Evolutionary conservation across 1,284 basidiomycete genomes (phyloP).

Genomic region (Irpex sp.): DNA sequence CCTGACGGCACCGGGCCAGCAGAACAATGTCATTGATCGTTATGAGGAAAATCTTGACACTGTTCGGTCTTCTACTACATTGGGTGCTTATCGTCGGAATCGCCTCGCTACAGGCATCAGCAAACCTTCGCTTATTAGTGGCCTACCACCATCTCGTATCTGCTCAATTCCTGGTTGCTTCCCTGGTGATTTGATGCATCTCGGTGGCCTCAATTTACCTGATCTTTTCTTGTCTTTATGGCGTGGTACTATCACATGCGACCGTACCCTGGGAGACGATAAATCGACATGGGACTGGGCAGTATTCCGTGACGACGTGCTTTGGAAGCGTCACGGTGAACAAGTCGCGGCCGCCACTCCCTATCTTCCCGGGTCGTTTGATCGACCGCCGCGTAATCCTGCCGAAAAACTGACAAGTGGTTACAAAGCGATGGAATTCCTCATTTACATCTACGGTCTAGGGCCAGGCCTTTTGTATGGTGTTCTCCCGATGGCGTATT

Average conservation of each 20-base stretch:
- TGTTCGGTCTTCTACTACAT: slow-evolving; percentile 3
- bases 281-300: slow-evolving; percentile 16
- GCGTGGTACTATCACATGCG: slow-evolving; percentile 15
- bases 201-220: slow-evolving; percentile 16
- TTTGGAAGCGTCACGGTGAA: slow-evolving; percentile 13
- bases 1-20: neutral
- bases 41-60: slow-evolving; percentile 3
- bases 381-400: slow-evolving; percentile 19
- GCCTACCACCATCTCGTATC: slow-evolving; percentile 9
- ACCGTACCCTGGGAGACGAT: slow-evolving; percentile 5
- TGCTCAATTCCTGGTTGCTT: slow-evolving; percentile 15
- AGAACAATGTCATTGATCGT: neutral
- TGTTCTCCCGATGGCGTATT: slow-evolving; percentile 27
- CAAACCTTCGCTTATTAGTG: slow-evolving; percentile 18
- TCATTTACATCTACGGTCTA: slow-evolving; percentile 31
- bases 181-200: slow-evolving; percentile 21
- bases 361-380: slow-evolving; percentile 20
- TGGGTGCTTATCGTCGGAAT: slow-evolving; percentile 5
- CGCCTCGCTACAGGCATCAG: slow-evolving; percentile 18
- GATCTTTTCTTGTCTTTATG: slow-evolving; percentile 17
- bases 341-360: slow-evolving; percentile 6
- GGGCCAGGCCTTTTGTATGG: slow-evolving; percentile 29
- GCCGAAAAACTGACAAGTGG: slow-evolving; percentile 20
- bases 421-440: slow-evolving; percentile 30
- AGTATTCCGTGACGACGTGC: slow-evolving; percentile 2